Percentiles rank a stretch among this genome's conserved stretches.
These are phyloP conservation scores for Phoma sp. DNA, from an alignment of 2,329 filamentous ascomycete genomes.

Conservation along the genomic window DNA sequence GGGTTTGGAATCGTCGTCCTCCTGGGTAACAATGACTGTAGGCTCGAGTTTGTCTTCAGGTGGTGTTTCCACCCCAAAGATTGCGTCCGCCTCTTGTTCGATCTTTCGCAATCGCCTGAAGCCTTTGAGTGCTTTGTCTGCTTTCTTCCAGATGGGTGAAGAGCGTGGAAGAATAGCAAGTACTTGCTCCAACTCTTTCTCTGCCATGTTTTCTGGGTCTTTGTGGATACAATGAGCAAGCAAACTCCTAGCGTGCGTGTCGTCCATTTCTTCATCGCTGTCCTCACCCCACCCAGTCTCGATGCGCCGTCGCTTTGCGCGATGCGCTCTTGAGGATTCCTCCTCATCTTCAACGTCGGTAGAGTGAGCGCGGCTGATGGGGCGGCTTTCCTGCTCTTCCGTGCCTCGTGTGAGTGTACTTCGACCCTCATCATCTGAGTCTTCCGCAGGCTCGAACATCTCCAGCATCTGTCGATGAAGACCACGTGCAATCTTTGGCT, in stretches of 20 bases:
- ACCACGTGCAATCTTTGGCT: slow-evolving; percentile 70
- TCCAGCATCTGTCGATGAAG: slow-evolving; percentile 81
- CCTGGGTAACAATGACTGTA: slow-evolving; percentile 49
- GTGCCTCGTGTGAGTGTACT: slow-evolving; percentile 76
- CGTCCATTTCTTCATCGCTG: slow-evolving; percentile 58
- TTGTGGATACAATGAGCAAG: slow-evolving; percentile 60
- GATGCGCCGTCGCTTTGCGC: slow-evolving; percentile 55
- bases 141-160: slow-evolving; percentile 77
- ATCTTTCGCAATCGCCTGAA: slow-evolving; percentile 74
- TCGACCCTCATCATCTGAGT: slow-evolving; percentile 78
- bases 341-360: slow-evolving; percentile 59
- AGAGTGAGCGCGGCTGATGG: slow-evolving; percentile 72
- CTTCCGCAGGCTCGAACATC: slow-evolving; percentile 80
- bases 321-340: slow-evolving; percentile 54
- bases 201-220: slow-evolving; percentile 74
- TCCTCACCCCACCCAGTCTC: slow-evolving; percentile 57
- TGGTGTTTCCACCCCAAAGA: slow-evolving; percentile 58
- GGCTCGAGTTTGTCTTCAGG: slow-evolving; percentile 54
- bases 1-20: slow-evolving; percentile 51
- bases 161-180: slow-evolving; percentile 62
- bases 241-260: slow-evolving; percentile 55
- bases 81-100: slow-evolving; percentile 82
- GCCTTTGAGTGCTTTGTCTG: slow-evolving; percentile 64
- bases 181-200: slow-evolving; percentile 66
- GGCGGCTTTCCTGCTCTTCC: slow-evolving; percentile 84